Percentiles rank a stretch among this genome's conserved stretches.
Conservation (phyloP, 805 yeast species). For the Lipomyces anomalus region DNA sequence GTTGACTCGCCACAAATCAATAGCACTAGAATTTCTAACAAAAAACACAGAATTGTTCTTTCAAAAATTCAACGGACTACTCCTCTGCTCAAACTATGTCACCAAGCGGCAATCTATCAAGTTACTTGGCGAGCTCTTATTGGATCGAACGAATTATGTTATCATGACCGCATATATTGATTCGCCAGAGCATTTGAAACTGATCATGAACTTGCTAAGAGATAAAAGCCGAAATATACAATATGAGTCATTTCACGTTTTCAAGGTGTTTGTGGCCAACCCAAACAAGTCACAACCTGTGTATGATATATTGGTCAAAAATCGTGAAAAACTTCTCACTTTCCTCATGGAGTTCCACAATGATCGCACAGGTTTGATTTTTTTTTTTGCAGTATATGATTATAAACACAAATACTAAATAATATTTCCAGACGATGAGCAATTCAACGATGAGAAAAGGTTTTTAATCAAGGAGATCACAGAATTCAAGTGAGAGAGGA, state of each 20-base stretch:
- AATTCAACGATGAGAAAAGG: constrained; percentile 70
- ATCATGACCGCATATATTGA: constrained; percentile 74
- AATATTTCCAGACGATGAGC: constrained; percentile 39
- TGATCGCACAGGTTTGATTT: constrained; percentile 38
- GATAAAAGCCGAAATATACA: constrained; percentile 88
- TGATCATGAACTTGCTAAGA: constrained; percentile 77
- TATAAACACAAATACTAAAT: not conserved
- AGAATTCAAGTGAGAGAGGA: no score
- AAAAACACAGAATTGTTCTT: constrained; percentile 55
- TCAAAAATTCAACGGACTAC: constrained; percentile 56
- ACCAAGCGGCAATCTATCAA: constrained; percentile 84
- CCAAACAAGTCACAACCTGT: constrained; percentile 81
- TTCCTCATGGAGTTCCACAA: constrained; percentile 64
- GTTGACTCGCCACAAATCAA: constrained; percentile 60
- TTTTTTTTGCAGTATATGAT: not conserved
- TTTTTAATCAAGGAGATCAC: constrained; percentile 73
- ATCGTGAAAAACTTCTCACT: constrained; percentile 66
- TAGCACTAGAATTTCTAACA: constrained; percentile 65
- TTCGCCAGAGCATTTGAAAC: constrained; percentile 74
- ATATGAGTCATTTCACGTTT: constrained; percentile 84
- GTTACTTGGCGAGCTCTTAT: constrained; percentile 63
- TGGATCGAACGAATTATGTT: constrained; percentile 62
- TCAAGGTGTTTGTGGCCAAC: constrained; percentile 90
- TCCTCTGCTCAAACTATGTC: constrained; percentile 77
- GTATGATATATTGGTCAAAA: constrained; percentile 74